These are phyloP conservation scores for Phaffomyces antillensis DNA, from an alignment of 805 yeast species.

Conservation along the genomic window DNA sequence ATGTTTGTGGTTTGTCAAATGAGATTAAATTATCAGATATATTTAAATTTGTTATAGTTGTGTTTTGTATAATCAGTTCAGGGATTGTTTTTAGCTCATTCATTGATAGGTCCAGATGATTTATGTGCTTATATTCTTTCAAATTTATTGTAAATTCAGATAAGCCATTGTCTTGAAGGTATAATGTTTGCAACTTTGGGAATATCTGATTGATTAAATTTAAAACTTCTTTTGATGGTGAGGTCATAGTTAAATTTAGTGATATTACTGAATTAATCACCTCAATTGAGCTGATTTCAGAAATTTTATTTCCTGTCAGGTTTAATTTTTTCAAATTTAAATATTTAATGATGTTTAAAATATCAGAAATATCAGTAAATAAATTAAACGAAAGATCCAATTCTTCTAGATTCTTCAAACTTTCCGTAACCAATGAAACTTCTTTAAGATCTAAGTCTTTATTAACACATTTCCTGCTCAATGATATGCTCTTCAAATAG, in stretches of 20 bases:
- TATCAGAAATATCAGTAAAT: slow-evolving; percentile 32
- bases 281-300: not conserved
- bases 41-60: slow-evolving; percentile 12
- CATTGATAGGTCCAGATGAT: slow-evolving; percentile 32
- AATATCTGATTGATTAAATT: slow-evolving; percentile 21
- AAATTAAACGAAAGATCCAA: slow-evolving; percentile 61
- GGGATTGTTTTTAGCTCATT: slow-evolving; percentile 35
- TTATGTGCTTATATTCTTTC: not conserved
- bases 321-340: slow-evolving; percentile 36
- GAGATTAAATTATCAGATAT: slow-evolving; percentile 16
- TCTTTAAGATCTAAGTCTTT: slow-evolving; percentile 8
- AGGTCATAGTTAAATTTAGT: slow-evolving; percentile 22
- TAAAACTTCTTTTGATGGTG: slow-evolving; percentile 6
- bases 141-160: slow-evolving; percentile 9
- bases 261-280: slow-evolving; percentile 2
- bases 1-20: not conserved
- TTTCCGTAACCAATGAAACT: not conserved
- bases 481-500: slow-evolving; percentile 39
- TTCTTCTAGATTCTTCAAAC: slow-evolving; percentile 29
- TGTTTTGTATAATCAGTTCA: not conserved
- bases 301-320: slow-evolving; percentile 48
- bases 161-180: slow-evolving; percentile 23
- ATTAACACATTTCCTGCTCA: slow-evolving; percentile 37
- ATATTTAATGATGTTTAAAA: slow-evolving; percentile 30
- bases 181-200: slow-evolving; percentile 28